Percentiles rank a stretch among this genome's conserved stretches.
phyloP scores from a whole-genome alignment of 495 filamentous ascomycete species.

The Daldinia decipiens region DNA sequence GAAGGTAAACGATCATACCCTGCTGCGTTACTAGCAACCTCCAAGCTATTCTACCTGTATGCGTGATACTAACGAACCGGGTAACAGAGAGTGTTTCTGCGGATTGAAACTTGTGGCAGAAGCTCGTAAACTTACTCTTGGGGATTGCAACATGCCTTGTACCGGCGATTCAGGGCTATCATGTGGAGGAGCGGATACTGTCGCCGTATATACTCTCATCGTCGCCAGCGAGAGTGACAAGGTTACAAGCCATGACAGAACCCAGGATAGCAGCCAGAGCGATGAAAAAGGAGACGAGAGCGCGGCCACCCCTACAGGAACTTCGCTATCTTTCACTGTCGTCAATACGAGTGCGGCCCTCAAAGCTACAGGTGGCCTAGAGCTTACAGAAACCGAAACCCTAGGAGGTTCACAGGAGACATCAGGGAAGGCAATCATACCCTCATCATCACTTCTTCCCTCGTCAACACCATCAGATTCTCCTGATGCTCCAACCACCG shows the following conservation, averaged over 20 bases:
- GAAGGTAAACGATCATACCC: slow-evolving; percentile 23
- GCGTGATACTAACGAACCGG: slow-evolving; percentile 2
- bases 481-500: background rate
- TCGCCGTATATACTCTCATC: slow-evolving; percentile 30
- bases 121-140: slow-evolving; percentile 21
- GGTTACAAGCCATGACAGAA: background rate
- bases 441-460: background rate
- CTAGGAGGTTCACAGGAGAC: slow-evolving; percentile 8
- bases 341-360: slow-evolving; percentile 4
- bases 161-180: slow-evolving; percentile 27
- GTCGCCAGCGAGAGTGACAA: background rate
- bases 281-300: background rate
- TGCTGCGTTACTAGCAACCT: background rate
- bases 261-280: background rate
- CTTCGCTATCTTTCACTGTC: slow-evolving; percentile 13
- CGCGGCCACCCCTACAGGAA: background rate
- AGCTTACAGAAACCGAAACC: background rate
- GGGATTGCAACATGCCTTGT: slow-evolving; percentile 35
- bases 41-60: background rate
- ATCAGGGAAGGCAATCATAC: background rate
- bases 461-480: background rate
- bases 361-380: background rate
- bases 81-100: slow-evolving; percentile 34
- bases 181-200: slow-evolving; percentile 31
- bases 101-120: slow-evolving; percentile 23